Percentiles rank a stretch among this genome's conserved stretches.
Conservation (phyloP, 306 rosid genomes). For the Gillenia trifoliata region DNA sequence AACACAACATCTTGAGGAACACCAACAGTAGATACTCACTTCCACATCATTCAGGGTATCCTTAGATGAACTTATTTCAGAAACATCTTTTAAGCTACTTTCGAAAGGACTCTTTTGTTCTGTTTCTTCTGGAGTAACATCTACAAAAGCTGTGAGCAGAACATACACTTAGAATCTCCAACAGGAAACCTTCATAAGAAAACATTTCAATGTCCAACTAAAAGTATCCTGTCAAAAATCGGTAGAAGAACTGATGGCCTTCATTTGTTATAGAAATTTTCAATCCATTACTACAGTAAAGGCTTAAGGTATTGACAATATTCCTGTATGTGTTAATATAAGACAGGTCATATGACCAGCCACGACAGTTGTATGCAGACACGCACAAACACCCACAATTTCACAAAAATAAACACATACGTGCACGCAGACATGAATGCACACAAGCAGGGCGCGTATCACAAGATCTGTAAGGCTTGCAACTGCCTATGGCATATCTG, state of each 20-base stretch:
- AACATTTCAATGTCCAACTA: conserved; percentile 7
- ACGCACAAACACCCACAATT: background rate
- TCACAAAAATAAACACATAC: background rate
- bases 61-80: conserved; percentile 37
- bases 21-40: conserved; percentile 45
- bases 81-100: conserved; percentile 50
- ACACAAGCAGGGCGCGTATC: background rate
- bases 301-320: background rate
- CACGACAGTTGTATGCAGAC: background rate
- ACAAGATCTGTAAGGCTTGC: background rate
- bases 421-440: background rate
- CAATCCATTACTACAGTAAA: background rate
- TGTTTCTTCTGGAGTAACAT: conserved; percentile 84
- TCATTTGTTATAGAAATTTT: background rate
- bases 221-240: background rate
- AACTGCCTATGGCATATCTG: background rate
- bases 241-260: background rate
- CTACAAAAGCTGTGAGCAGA: conserved; percentile 74
- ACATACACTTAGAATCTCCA: conserved; percentile 13
- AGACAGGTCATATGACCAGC: background rate
- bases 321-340: background rate
- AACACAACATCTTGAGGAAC: conserved; percentile 13
- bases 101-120: conserved; percentile 60
- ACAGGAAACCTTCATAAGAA: background rate
- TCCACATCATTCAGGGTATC: conserved; percentile 34